Percentiles rank a stretch among this genome's conserved stretches.
phyloP scores from a whole-genome alignment of 73 alveolate species.

The Paramecium biaurelia region DNA sequence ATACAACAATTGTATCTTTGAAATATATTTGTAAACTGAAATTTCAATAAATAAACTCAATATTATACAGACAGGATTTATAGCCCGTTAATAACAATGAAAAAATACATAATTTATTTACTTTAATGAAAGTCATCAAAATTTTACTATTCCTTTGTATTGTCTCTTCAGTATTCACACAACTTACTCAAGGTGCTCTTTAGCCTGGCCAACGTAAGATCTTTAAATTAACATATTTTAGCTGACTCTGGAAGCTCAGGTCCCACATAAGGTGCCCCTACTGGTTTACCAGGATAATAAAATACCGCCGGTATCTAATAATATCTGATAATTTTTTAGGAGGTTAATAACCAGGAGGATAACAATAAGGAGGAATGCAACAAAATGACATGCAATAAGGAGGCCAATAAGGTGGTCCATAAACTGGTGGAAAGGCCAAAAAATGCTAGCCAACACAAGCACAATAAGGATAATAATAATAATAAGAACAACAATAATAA shows the following conservation, averaged over 20 bases:
- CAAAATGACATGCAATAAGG: neutral
- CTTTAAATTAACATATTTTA: neutral
- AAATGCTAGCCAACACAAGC: neutral
- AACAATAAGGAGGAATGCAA: neutral
- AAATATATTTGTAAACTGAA: neutral
- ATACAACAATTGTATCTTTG: neutral
- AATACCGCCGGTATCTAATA: neutral
- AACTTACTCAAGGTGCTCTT: neutral
- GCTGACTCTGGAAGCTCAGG: neutral
- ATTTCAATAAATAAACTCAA: neutral
- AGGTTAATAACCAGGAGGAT: neutral
- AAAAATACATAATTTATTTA: neutral
- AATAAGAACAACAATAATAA: neutral
- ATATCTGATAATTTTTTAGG: neutral
- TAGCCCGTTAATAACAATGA: neutral
- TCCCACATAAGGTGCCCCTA: neutral
- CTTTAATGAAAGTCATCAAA: neutral
- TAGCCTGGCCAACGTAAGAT: neutral
- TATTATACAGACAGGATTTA: neutral
- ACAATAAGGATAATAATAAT: neutral
- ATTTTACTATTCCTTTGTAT: neutral
- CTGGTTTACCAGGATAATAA: conserved; percentile 14
- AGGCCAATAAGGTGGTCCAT: neutral
- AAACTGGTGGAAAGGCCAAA: neutral
- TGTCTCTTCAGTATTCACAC: neutral